These are phyloP conservation scores for Saksenaea vasiformis DNA, from an alignment of 371 early-diverging fungal species.

Conservation along the genomic window DNA sequence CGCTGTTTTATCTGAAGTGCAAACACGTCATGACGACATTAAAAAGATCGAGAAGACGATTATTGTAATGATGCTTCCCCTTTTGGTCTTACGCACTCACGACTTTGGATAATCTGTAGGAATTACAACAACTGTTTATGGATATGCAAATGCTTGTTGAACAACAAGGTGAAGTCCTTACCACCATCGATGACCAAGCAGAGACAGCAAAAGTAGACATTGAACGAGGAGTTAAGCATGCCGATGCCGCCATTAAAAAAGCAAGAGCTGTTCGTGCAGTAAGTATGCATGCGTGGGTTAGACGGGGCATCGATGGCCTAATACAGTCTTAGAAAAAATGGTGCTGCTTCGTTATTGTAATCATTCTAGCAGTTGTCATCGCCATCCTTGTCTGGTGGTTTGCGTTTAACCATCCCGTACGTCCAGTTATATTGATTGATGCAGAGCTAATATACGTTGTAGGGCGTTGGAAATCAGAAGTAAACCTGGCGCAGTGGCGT, in stretches of 20 bases:
- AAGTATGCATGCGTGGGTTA: conserved; percentile 10
- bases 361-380: conserved; percentile 47
- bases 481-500: neutral
- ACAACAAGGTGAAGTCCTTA: conserved; percentile 73
- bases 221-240: conserved; percentile 66
- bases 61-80: conserved; percentile 41
- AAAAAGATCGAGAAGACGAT: conserved; percentile 86
- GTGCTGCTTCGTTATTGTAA: conserved; percentile 53
- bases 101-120: conserved; percentile 43
- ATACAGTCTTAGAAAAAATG: conserved; percentile 54
- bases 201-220: conserved; percentile 63
- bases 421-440: neutral
- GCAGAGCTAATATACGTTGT: neutral
- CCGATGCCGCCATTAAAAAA: conserved; percentile 67
- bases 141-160: conserved; percentile 88
- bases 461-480: neutral
- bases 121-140: conserved; percentile 84
- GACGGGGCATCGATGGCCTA: neutral
- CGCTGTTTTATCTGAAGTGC: conserved; percentile 78
- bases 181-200: conserved; percentile 72
- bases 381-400: conserved; percentile 54
- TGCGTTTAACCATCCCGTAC: conserved; percentile 29
- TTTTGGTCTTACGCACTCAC: neutral
- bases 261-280: conserved; percentile 75
- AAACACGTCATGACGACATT: conserved; percentile 84